Base-by-base conservation (phyloP, 805 yeast species). In the Yamadazyma insecticola region DNA sequence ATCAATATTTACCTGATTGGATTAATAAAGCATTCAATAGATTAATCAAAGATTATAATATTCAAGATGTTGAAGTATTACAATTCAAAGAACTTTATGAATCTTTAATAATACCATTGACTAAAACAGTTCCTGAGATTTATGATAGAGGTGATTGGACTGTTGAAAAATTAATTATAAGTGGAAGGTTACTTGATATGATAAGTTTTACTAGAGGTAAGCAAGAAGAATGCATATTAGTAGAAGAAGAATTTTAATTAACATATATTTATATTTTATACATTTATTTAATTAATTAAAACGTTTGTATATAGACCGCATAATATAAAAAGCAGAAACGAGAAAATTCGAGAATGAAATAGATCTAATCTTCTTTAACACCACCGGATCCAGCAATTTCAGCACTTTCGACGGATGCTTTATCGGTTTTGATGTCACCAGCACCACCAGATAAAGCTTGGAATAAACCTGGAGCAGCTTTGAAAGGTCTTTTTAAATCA, bases 401-500 rank as follows among this genome's bases (percentile, higher is more conserved):
- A 40, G 94, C 92, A 50, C 72, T 75, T 49, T 81, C 87, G 48
- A 87, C 78, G 19, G 95, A 68, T 50, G 84, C 84, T 71, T 87
- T 87, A 65, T 88, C 96, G 42, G 92, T 84, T 68, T 79, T 78
- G 48, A 75, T 68, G 27, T 70, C 81, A 28, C 49, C 51, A 24
- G 33, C 40, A 37, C 55, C 64, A 38, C 89, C 86, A 46, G 87
- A 77, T 66, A 90, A 59, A 28, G 90, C 78, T 39, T 49, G 59
- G 50, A 65, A 44, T 41, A 65, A 49, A 41, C 68, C 66, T 9
- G 70, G 69, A 31, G 88, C 77, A 37, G 89, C 78, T 72, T 85
- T 85, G 80, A 92, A 92, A 28, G 98, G 98, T 72, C 98, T 85
- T 76, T 87, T 86, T 63, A 88, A 77, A 50, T 84, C 96, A 46